These are phyloP conservation scores for Scutellaria baicalensis DNA, from an alignment of 257 asterid species.

Conservation along the genomic window DNA sequence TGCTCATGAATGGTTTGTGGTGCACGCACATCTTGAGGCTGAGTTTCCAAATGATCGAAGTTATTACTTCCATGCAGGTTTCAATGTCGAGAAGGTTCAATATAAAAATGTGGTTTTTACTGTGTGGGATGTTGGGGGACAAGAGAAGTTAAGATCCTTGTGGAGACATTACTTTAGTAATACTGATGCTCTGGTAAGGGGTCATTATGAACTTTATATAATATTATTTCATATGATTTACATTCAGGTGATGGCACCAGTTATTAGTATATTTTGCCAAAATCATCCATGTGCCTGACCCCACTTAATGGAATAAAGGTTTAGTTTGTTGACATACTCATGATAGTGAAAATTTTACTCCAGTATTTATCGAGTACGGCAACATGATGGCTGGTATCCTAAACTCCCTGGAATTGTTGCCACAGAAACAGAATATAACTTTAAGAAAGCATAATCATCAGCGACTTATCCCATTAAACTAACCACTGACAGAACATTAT, in stretches of 20 bases:
- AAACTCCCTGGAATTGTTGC: background rate
- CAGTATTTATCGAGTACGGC: background rate
- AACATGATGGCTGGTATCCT: background rate
- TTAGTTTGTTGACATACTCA: background rate
- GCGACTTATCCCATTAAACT: background rate
- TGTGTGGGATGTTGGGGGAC: slow-evolving; percentile 96
- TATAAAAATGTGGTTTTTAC: slow-evolving; percentile 80
- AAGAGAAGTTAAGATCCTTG: slow-evolving; percentile 77
- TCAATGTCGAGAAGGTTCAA: slow-evolving; percentile 90
- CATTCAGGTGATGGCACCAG: background rate
- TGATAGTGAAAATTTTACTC: background rate
- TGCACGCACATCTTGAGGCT: background rate
- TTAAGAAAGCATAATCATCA: background rate
- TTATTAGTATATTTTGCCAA: background rate
- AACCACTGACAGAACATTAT: background rate
- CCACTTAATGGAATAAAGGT: too few species aligned
- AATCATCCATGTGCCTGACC: too few species aligned
- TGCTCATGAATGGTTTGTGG: background rate
- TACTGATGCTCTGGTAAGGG: slow-evolving; percentile 80
- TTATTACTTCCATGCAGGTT: slow-evolving; percentile 46
- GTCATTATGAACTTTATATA: background rate
- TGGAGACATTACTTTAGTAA: slow-evolving; percentile 92
- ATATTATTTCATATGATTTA: background rate
- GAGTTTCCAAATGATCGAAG: slow-evolving; percentile 5
- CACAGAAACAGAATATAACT: background rate